Conservation (phyloP, 352 stramenopile species). For the Phytophthora podocarpi region DNA sequence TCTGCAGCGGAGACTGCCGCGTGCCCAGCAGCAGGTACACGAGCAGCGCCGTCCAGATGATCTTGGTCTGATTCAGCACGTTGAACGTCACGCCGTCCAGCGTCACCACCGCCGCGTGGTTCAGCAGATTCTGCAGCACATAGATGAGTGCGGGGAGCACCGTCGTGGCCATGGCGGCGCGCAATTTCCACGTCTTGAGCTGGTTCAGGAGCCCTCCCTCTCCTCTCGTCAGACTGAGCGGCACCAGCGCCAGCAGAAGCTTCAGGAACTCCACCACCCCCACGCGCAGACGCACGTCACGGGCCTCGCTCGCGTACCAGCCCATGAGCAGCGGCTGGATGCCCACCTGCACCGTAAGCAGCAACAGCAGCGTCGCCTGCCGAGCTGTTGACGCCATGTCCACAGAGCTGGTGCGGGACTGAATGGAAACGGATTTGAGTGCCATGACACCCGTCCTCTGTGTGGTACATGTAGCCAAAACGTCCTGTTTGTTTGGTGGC, state of each 20-base stretch:
- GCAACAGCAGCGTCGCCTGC: constrained; percentile 62
- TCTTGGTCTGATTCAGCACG: constrained; percentile 90
- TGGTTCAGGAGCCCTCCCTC: constrained; percentile 39
- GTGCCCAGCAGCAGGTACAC: constrained; percentile 79
- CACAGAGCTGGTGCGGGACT: too few relatives aligned
- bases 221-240: constrained; percentile 57
- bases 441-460: too few relatives aligned
- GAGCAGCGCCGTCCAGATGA: constrained; percentile 85
- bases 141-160: constrained; percentile 80
- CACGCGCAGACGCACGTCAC: constrained; percentile 71
- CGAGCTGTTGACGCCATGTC: constrained; percentile 33
- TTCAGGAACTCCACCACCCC: constrained; percentile 81
- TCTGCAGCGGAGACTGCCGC: constrained; percentile 72
- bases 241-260: constrained; percentile 63
- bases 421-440: too few relatives aligned
- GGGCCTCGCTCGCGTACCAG: constrained; percentile 66
- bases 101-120: constrained; percentile 75
- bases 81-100: constrained; percentile 87
- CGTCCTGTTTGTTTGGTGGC: too few relatives aligned
- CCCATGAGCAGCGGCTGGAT: constrained; percentile 81
- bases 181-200: constrained; percentile 71
- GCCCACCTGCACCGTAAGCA: constrained; percentile 78
- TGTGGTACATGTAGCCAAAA: too few relatives aligned
- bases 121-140: constrained; percentile 84
- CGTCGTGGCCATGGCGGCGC: constrained; percentile 64